Percentiles rank a stretch among this genome's conserved stretches.
Evolutionary conservation across 352 stramenopile genomes (phyloP).

Genomic region (Phytophthora brassicae): DNA sequence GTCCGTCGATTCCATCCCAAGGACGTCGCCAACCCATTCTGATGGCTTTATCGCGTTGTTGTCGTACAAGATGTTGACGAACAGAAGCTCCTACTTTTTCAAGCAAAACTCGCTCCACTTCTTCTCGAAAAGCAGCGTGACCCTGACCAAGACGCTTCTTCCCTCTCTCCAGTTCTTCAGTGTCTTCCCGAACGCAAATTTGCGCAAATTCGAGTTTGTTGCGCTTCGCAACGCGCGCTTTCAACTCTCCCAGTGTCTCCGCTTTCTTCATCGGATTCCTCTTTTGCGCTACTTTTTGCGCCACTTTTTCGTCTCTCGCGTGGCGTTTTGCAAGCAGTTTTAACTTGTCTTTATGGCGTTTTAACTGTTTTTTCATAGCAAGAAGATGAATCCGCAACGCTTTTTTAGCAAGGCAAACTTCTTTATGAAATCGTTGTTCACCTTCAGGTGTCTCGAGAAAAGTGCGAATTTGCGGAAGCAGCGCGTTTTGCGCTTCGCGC

Average conservation of each 20-base stretch:
- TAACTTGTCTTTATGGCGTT: slow-evolving; percentile 28
- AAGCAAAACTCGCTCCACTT: slow-evolving; percentile 60
- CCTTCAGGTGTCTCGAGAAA: slow-evolving; percentile 62
- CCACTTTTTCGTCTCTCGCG: slow-evolving; percentile 24
- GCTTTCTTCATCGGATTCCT: slow-evolving; percentile 10
- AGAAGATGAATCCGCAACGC: slow-evolving; percentile 41
- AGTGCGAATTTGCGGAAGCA: slow-evolving; percentile 57
- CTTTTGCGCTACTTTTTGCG: slow-evolving; percentile 17
- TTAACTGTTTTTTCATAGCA: slow-evolving; percentile 43
- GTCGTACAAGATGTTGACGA: slow-evolving; percentile 49
- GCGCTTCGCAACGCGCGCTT: slow-evolving; percentile 36
- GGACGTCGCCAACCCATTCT: slow-evolving; percentile 56
- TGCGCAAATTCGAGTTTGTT: slow-evolving; percentile 39
- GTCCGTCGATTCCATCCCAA: slow-evolving; percentile 63
- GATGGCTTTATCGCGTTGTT: slow-evolving; percentile 67
- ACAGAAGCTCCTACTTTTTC: slow-evolving; percentile 53
- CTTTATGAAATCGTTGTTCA: slow-evolving; percentile 64
- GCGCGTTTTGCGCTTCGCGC: slow-evolving; percentile 40
- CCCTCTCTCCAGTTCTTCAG: slow-evolving; percentile 42
- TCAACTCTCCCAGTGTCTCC: slow-evolving; percentile 40
- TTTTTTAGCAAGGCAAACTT: slow-evolving; percentile 53
- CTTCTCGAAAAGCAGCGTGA: slow-evolving; percentile 56
- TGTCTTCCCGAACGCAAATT: slow-evolving; percentile 43
- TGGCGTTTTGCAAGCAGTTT: slow-evolving; percentile 24
- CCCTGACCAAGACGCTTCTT: slow-evolving; percentile 51